Base-by-base conservation (phyloP, 306 rosid species). In the Prunus davidiana region DNA sequence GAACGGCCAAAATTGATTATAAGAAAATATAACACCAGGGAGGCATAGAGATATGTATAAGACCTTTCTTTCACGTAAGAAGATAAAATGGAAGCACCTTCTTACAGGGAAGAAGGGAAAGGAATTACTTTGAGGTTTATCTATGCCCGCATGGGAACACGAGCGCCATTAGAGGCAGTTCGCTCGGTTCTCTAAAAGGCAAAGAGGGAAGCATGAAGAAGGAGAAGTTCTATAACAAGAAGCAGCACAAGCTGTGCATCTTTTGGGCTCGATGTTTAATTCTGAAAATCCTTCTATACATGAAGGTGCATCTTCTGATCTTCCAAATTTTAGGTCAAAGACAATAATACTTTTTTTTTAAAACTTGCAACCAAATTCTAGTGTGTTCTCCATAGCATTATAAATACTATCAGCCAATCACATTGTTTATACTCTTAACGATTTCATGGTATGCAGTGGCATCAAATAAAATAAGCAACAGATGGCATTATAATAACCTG, bases 401-500 rank as follows among this genome's bases (percentile, higher is more conserved):
- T 24, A 64, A 18, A 30, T 8, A 14, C 28, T 12, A 16, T 8
- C 27, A 18, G 22, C 19, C 64, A 3, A 7, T 34, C 20, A 43
- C 56, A 54, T 71, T 45, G 13, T 3, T 8, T 62, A 9, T 22
- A 19, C 34, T 12, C 15, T 52, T 3, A n/a, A 22, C 50, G 12
- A 64, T 50, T 18, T 3, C 19, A 38, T n/a, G 2, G 20, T 34
- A 64, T 34, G 47, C 20, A 34, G 14, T 56, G 4, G 12, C 19
- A 32, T 16, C 24, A 38, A 41, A 22, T 3, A 25, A 24, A 55
- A 38, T 15, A 51, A 76, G 52, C 45, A 46, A 20, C 43, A 20
- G 25, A 46, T 1, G 25, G 67, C 41, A 73, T 45, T 5, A 61
- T 27, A 67, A 14, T 19, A 54, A 76, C 84, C 80, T 81, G 84